Evolutionary conservation across 2,329 filamentous ascomycete genomes (phyloP), one percentile per base, ranked within the genome.

Genomic region (Trichoderma semiorbis): DNA sequence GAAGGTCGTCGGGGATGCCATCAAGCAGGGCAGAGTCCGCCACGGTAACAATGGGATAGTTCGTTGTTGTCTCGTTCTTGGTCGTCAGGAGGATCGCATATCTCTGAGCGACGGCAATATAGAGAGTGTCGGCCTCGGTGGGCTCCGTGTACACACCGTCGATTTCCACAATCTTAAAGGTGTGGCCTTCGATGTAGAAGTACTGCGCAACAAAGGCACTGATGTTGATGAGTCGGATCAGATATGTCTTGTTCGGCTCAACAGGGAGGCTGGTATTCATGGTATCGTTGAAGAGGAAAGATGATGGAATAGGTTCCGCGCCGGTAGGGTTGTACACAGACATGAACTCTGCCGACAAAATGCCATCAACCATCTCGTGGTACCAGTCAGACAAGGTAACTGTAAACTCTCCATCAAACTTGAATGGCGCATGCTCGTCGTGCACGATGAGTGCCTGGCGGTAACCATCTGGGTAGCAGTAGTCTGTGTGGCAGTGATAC

Each of bases 381-480:
- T 90, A 90, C 88, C 88, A 90, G 74, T 90, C 88, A 2, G 86
- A 87, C 39, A 90, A 75, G 0, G 86, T 88, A n/a, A 90, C 73
- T 0, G 86, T 81, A n/a, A 87, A 77, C 76, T 89, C 86, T 39
- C 87, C 84, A 57, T 89, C 87, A 71, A 85, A 85, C 50, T 84
- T 77, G 77, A 86, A 87, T 0, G 85, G 86, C 2, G 82, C 79
- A 1, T 85, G 77, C 0, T 84, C 83, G 74, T 90, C 88, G 36
- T 86, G 84, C 26, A 90, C 84, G 57, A 90, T 86, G 36, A 90
- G 78, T 1, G 87, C 81, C 3, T 84, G 87, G 43, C 88, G 85
- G 50, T 74, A 74, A 5, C 71, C 71, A 28, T 73, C 71, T 1
- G 71, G 71, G 16, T 65, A 75, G 58, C 50, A 75, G 43, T 64